These are phyloP conservation scores for Globisporangium apiculatum DNA, from an alignment of 352 stramenopile species.

Conservation along the genomic window DNA sequence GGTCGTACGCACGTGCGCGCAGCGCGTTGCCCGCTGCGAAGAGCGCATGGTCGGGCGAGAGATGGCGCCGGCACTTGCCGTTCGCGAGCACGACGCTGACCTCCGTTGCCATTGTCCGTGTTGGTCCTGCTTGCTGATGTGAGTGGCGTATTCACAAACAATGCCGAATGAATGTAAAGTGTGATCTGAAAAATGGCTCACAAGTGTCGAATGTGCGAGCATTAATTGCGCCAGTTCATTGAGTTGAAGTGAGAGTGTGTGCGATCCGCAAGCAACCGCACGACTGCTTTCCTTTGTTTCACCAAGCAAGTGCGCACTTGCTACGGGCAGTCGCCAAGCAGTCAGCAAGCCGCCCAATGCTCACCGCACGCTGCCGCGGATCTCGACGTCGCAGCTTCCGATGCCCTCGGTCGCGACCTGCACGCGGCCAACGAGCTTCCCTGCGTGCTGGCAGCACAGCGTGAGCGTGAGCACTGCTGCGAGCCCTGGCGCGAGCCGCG, in stretches of 20 bases:
- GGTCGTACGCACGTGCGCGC: constrained; percentile 39
- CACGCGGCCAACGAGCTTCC: constrained; percentile 32
- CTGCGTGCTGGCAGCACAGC: constrained; percentile 49
- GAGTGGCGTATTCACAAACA: too few relatives aligned
- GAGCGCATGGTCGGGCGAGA: constrained; percentile 41
- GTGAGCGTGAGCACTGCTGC: constrained; percentile 53
- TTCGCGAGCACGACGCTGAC: constrained; percentile 17
- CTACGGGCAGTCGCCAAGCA: too few relatives aligned
- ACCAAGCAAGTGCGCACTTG: too few relatives aligned
- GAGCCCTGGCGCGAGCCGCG: constrained; percentile 46
- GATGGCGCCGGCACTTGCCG: constrained; percentile 44
- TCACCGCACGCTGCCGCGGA: constrained; percentile 32
- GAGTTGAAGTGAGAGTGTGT: too few relatives aligned
- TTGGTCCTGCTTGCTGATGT: background rate
- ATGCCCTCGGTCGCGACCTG: constrained; percentile 47
- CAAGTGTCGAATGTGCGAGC: too few relatives aligned
- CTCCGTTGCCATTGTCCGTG: constrained; percentile 20
- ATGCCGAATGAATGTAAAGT: background rate
- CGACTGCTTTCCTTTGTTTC: too few relatives aligned
- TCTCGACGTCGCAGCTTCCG: constrained; percentile 37
- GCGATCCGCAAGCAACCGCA: too few relatives aligned
- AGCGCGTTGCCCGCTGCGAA: constrained; percentile 39
- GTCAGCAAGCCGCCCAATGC: too few relatives aligned
- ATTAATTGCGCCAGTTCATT: too few relatives aligned
- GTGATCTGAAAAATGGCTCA: constrained; percentile 2